Evolutionary conservation across 495 filamentous ascomycete genomes (phyloP).

Genomic region (Penicillium taxi): DNA sequence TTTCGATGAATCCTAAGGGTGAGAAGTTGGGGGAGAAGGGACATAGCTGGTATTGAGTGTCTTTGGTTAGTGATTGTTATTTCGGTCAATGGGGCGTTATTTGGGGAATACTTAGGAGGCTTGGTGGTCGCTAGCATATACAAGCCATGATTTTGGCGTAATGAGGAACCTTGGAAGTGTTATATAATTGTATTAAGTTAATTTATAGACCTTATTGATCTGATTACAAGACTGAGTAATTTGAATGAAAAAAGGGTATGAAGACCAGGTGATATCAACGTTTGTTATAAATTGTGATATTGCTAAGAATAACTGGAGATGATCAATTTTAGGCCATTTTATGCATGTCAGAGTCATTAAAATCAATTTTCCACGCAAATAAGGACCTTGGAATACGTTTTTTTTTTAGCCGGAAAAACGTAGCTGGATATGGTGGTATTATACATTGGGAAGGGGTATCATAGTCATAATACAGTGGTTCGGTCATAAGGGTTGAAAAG

Average conservation of each 20-base stretch:
- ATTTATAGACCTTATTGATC: no score
- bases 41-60: constrained; percentile 41
- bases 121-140: no score
- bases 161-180: not conserved
- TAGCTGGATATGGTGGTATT: not conserved
- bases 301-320: no score
- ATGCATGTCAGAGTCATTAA: no score
- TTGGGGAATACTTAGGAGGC: not conserved
- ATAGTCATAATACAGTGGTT: constrained; percentile 6
- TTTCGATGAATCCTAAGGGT: constrained; percentile 47
- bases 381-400: no score
- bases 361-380: no score
- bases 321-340: no score
- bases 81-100: not conserved
- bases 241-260: no score
- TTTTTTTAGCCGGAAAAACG: constrained; percentile 1
- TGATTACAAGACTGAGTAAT: no score
- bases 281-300: no score
- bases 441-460: constrained; percentile 10
- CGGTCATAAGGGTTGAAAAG: not conserved
- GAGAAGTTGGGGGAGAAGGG: constrained; percentile 40
- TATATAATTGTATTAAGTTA: not conserved
- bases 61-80: not conserved
- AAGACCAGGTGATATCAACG: no score
- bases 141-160: no score